These are phyloP conservation scores for Camellia sinensis DNA, from an alignment of 148 eudicot genomes.

Conservation along the genomic window DNA sequence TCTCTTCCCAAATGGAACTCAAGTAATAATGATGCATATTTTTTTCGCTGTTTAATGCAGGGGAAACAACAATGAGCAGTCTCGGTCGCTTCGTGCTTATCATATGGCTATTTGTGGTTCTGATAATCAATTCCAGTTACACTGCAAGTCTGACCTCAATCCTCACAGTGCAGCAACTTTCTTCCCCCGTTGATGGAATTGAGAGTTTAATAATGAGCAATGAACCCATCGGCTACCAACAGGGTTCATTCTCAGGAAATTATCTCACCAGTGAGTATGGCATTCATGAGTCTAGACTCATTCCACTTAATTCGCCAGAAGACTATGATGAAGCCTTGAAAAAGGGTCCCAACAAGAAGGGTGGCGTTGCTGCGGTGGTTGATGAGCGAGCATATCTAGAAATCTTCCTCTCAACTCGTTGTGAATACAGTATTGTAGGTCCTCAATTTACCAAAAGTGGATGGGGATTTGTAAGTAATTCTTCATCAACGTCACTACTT, in stretches of 20 bases:
- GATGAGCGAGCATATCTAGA: slow-evolving; percentile 63
- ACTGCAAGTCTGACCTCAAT: slow-evolving; percentile 81
- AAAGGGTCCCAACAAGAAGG: slow-evolving; percentile 51
- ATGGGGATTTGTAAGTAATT: slow-evolving; percentile 78
- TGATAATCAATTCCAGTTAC: slow-evolving; percentile 68
- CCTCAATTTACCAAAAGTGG: slow-evolving; percentile 65
- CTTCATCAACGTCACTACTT: neutral
- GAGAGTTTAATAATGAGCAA: slow-evolving; percentile 38
- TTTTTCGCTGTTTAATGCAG: slow-evolving; percentile 32
- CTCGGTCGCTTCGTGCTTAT: slow-evolving; percentile 67
- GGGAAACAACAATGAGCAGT: slow-evolving; percentile 54
- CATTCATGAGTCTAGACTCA: slow-evolving; percentile 45
- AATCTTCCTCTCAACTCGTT: slow-evolving; percentile 67
- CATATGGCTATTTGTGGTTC: slow-evolving; percentile 70
- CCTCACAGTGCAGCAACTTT: slow-evolving; percentile 65
- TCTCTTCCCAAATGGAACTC: neutral
- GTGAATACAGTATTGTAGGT: slow-evolving; percentile 68
- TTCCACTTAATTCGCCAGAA: slow-evolving; percentile 51
- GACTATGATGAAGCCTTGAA: slow-evolving; percentile 43
- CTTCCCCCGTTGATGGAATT: slow-evolving; percentile 61
- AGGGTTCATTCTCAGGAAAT: slow-evolving; percentile 56
- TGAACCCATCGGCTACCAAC: slow-evolving; percentile 63
- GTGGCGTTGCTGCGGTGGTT: slow-evolving; percentile 68
- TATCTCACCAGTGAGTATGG: slow-evolving; percentile 46
- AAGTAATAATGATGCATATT: neutral